phyloP scores from a whole-genome alignment of 345 rosid species.

The Isatis tinctoria region DNA sequence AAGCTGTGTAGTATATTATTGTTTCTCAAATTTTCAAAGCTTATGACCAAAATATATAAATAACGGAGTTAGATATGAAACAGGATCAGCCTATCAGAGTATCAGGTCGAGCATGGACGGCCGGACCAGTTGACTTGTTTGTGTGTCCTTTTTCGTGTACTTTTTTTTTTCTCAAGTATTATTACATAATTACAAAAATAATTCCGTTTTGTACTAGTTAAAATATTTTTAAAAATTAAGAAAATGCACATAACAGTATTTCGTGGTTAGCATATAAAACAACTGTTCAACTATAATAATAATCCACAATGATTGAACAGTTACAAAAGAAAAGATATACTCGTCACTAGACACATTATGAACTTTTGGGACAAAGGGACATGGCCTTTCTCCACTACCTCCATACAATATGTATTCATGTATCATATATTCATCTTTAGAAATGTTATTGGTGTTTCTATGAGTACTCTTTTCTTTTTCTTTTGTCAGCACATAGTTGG shows the following conservation, averaged over 20 bases:
- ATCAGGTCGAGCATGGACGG: neutral
- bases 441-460: neutral
- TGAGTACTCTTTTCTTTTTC: neutral
- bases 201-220: neutral
- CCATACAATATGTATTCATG: neutral
- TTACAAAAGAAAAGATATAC: neutral
- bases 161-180: neutral
- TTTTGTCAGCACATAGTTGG: neutral
- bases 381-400: constrained; percentile 7
- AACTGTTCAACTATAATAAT: neutral
- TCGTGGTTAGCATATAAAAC: neutral
- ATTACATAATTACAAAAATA: neutral
- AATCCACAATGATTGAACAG: constrained; percentile 14
- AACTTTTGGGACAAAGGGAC: constrained; percentile 13
- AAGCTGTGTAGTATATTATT: too few species aligned
- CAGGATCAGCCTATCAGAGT: neutral
- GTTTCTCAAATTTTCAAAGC: too few species aligned
- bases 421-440: neutral
- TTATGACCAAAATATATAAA: neutral
- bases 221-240: neutral
- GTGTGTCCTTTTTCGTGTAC: neutral
- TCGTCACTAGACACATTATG: neutral
- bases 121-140: neutral
- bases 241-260: neutral
- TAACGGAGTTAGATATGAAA: neutral